Evolutionary conservation across 108 stramenopile genomes (phyloP).

Genomic region (Skeletonema marinoi): DNA sequence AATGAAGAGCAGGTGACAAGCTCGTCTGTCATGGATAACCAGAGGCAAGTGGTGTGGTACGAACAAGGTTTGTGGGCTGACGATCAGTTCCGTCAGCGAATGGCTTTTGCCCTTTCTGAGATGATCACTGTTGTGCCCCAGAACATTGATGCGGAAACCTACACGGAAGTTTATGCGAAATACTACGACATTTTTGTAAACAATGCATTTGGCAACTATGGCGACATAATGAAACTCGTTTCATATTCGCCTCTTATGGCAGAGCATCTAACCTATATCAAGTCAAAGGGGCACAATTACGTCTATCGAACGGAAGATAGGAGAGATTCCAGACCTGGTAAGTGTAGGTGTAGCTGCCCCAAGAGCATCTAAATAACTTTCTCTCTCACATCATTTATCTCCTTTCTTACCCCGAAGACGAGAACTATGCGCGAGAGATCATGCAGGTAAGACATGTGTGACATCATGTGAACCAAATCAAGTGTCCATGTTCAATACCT

Average conservation of each 20-base stretch:
- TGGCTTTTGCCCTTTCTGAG: conserved; percentile 78
- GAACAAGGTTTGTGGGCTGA: conserved; percentile 27
- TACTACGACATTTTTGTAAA: conserved; percentile 68
- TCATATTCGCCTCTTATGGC: conserved; percentile 60
- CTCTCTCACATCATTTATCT: neutral
- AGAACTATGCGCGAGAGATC: conserved; percentile 36
- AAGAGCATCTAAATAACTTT: neutral
- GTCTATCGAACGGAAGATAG: conserved; percentile 24
- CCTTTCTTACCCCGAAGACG: neutral
- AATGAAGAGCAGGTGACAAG: conserved; percentile 7
- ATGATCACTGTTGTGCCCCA: conserved; percentile 26
- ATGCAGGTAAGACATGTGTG: conserved; percentile 22
- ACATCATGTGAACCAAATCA: no score
- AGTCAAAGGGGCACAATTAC: conserved; percentile 43
- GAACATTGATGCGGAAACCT: conserved; percentile 26
- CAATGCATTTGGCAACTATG: conserved; percentile 79
- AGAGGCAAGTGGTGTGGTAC: conserved; percentile 46
- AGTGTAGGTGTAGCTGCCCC: conserved; percentile 31
- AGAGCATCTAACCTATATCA: conserved; percentile 50
- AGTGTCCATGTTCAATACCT: no score
- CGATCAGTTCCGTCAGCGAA: conserved; percentile 79
- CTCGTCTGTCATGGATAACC: conserved; percentile 14
- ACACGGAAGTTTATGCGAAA: conserved; percentile 37
- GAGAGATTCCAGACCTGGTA: conserved; percentile 17
- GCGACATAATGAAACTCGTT: conserved; percentile 58